phyloP scores from a whole-genome alignment of 2,329 filamentous ascomycete species.

The Diplodia intermedia region DNA sequence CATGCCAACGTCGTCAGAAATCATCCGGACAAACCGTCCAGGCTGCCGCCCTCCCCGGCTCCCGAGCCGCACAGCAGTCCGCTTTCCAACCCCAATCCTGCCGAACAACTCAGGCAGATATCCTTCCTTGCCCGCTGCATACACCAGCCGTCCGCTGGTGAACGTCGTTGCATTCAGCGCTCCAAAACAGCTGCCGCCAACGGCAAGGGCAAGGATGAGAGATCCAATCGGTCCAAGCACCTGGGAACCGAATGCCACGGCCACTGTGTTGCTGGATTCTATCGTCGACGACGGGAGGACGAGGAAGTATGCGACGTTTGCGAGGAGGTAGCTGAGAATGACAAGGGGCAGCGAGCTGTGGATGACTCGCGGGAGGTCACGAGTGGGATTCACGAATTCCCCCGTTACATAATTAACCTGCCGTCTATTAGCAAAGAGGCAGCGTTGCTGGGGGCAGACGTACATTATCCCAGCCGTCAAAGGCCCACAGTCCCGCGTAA shows the following conservation, averaged over 20 bases:
- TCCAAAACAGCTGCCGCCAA: conserved; percentile 91
- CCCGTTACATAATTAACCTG: conserved; percentile 97
- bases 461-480: conserved; percentile 98
- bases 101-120: conserved; percentile 87
- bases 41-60: conserved; percentile 6
- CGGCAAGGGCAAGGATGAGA: conserved; percentile 84
- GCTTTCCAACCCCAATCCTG: conserved; percentile 72
- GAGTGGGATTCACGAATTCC: conserved; percentile 89
- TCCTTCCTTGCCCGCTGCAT: conserved; percentile 92
- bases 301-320: conserved; percentile 92
- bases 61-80: conserved; percentile 45
- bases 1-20: conserved; percentile 73
- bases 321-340: conserved; percentile 86
- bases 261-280: conserved; percentile 91
- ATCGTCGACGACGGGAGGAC: conserved; percentile 83
- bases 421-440: conserved; percentile 32
- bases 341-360: conserved; percentile 96
- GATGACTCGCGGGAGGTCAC: conserved; percentile 91
- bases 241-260: conserved; percentile 87
- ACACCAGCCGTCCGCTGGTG: conserved; percentile 88
- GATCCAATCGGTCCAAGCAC: conserved; percentile 87
- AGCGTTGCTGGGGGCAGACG: conserved; percentile 46
- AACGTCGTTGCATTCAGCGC: conserved; percentile 94
- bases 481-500: conserved; percentile 96
- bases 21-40: conserved; percentile 16